Evolutionary conservation across 306 rosid genomes (phyloP).

Genomic region (Pyrus bretschneideri): DNA sequence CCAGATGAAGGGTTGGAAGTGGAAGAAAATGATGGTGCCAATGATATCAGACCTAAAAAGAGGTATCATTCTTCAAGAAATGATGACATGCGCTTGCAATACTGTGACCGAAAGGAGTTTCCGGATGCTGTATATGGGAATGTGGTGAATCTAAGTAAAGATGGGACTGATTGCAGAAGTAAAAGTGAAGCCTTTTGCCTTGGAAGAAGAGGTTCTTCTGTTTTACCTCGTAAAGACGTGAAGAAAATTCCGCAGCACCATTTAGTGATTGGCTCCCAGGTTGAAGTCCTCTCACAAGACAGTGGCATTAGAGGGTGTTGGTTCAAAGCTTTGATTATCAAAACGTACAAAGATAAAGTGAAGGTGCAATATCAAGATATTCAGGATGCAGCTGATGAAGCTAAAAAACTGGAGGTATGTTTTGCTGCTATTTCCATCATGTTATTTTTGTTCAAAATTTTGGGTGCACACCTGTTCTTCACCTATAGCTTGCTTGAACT

Average conservation of each 20-base stretch:
- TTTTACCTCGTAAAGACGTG: conserved; percentile 15
- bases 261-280: conserved; percentile 44
- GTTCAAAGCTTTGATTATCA: conserved; percentile 69
- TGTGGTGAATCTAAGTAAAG: conserved; percentile 1
- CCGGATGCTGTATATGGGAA: conserved; percentile 8
- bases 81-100: conserved; percentile 3
- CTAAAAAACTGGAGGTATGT: conserved; percentile 66
- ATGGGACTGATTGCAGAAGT: conserved; percentile 14
- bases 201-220: conserved; percentile 10
- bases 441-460: background rate
- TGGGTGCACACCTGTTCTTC: background rate
- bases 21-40: conserved; percentile 27
- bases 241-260: conserved; percentile 13
- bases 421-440: background rate
- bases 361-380: conserved; percentile 74
- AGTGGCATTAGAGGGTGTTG: conserved; percentile 93
- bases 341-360: conserved; percentile 56
- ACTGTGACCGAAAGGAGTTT: conserved; percentile 17
- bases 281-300: conserved; percentile 86
- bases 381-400: conserved; percentile 66
- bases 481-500: background rate
- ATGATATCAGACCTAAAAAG: conserved; percentile 53
- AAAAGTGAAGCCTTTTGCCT: conserved; percentile 16
- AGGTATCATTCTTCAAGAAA: conserved; percentile 30
- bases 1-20: conserved; percentile 29